phyloP scores from a whole-genome alignment of 75 land plant species.

The Adiantum capillusveneris region DNA sequence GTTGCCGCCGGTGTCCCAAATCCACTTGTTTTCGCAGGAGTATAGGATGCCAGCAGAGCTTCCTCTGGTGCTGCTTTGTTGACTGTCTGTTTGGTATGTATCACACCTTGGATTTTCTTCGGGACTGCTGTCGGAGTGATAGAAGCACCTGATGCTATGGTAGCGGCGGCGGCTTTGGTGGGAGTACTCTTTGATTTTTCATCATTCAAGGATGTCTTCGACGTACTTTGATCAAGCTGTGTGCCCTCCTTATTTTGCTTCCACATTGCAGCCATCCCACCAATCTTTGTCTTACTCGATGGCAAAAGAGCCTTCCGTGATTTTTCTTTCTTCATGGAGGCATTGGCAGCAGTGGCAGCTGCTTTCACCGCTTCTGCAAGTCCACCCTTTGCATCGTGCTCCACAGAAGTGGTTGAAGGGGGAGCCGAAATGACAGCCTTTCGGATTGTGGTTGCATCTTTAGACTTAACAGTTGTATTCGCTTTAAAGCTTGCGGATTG shows the following conservation, averaged over 20 bases:
- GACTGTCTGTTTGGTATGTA: neutral
- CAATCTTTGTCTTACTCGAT: slow-evolving; percentile 36
- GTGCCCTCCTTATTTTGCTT: slow-evolving; percentile 34
- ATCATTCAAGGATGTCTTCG: neutral
- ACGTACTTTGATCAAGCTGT: slow-evolving; percentile 5
- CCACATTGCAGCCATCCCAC: slow-evolving; percentile 33
- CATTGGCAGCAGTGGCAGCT: slow-evolving; percentile 27
- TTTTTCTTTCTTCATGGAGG: slow-evolving; percentile 36
- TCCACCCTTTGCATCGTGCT: slow-evolving; percentile 19
- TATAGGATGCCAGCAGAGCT: neutral
- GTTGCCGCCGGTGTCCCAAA: neutral
- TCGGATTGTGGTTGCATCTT: slow-evolving; percentile 15
- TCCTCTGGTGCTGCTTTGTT: neutral
- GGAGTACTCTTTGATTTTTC: neutral
- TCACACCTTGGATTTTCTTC: slow-evolving; percentile 4
- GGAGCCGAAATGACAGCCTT: slow-evolving; percentile 35
- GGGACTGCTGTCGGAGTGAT: neutral
- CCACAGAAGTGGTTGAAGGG: slow-evolving; percentile 14
- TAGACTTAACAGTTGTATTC: slow-evolving; percentile 7
- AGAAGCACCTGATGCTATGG: neutral
- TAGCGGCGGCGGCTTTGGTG: neutral
- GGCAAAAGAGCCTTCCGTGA: slow-evolving; percentile 22
- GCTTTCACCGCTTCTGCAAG: slow-evolving; percentile 30
- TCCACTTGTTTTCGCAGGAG: neutral
- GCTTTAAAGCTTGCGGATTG: neutral